phyloP scores from a whole-genome alignment of 352 stramenopile genomes.

The Pythium phragmitis region DNA sequence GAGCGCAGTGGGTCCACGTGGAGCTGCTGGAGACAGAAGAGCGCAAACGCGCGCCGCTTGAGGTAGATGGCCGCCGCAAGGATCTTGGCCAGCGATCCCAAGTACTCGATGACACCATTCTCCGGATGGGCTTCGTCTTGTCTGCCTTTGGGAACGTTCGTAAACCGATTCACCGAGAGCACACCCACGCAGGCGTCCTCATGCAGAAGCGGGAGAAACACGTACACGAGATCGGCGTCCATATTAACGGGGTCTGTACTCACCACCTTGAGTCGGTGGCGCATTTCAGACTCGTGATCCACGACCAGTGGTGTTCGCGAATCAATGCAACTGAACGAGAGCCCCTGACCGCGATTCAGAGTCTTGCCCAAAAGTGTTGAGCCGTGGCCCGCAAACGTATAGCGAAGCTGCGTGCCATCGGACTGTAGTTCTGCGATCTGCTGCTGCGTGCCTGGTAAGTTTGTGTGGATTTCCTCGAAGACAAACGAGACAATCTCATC shows the following conservation, averaged over 20 bases:
- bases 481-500: conserved; percentile 39
- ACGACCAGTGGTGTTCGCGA: conserved; percentile 41
- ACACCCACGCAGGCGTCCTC: conserved; percentile 63
- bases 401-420: conserved; percentile 42
- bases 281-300: conserved; percentile 32
- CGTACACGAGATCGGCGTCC: conserved; percentile 39
- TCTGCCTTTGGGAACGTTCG: conserved; percentile 51
- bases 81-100: conserved; percentile 38
- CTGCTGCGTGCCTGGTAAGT: conserved; percentile 50
- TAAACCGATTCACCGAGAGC: conserved; percentile 60
- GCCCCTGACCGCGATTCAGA: conserved; percentile 45
- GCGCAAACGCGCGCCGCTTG: conserved; percentile 49
- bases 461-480: conserved; percentile 46
- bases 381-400: conserved; percentile 46
- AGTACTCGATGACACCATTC: conserved; percentile 52
- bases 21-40: conserved; percentile 46
- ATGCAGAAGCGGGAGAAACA: conserved; percentile 67
- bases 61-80: conserved; percentile 57
- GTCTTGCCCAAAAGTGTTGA: conserved; percentile 36
- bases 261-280: conserved; percentile 30
- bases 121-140: conserved; percentile 64
- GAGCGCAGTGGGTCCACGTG: conserved; percentile 45
- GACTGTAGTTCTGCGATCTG: conserved; percentile 59
- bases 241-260: not conserved
- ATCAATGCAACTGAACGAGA: conserved; percentile 63